A percentile compares a stretch with the other conserved stretches of the same genome.
These are phyloP conservation scores for Neofusicoccum laricinum DNA, from an alignment of 2,329 filamentous ascomycete species.

Conservation along the genomic window DNA sequence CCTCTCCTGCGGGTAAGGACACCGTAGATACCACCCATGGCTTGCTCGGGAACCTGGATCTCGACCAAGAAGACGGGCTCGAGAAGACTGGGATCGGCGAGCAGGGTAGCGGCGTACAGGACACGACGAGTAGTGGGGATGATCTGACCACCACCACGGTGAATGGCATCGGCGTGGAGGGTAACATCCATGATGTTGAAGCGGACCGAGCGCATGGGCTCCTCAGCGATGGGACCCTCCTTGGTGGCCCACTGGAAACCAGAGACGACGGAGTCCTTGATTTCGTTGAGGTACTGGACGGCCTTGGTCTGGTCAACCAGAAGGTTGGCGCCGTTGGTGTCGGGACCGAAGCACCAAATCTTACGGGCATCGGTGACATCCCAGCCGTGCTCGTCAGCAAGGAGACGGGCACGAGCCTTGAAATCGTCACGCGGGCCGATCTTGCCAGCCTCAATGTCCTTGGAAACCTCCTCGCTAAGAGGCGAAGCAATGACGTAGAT, in stretches of 20 bases:
- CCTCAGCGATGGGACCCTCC: conserved; percentile 96
- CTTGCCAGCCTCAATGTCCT: conserved; percentile 88
- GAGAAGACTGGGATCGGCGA: conserved; percentile 85
- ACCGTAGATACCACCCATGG: conserved; percentile 99
- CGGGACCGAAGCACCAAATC: conserved; percentile 99
- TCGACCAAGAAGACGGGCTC: conserved; percentile 99
- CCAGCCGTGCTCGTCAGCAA: conserved; percentile 97
- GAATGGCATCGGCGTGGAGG: conserved; percentile 98
- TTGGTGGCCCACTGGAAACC: conserved; percentile 99
- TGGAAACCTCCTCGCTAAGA: conserved; percentile 84
- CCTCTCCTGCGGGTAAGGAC: conserved; percentile 96
- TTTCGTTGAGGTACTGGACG: conserved; percentile 99
- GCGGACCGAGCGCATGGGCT: conserved; percentile 94
- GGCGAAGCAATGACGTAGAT: conserved; percentile 93
- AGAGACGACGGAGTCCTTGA: conserved; percentile 99
- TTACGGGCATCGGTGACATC: conserved; percentile 99
- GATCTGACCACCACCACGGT: conserved; percentile 98
- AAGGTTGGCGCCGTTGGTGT: conserved; percentile 97
- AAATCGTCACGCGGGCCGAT: conserved; percentile 95
- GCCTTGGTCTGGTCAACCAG: conserved; percentile 99
- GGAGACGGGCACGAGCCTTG: conserved; percentile 93
- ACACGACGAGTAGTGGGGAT: conserved; percentile 98
- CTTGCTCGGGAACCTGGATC: conserved; percentile 96
- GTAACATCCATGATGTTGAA: conserved; percentile 99
- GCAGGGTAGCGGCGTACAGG: conserved; percentile 85